phyloP scores from a whole-genome alignment of 345 rosid genomes.

The Pugionium dolabratum region DNA sequence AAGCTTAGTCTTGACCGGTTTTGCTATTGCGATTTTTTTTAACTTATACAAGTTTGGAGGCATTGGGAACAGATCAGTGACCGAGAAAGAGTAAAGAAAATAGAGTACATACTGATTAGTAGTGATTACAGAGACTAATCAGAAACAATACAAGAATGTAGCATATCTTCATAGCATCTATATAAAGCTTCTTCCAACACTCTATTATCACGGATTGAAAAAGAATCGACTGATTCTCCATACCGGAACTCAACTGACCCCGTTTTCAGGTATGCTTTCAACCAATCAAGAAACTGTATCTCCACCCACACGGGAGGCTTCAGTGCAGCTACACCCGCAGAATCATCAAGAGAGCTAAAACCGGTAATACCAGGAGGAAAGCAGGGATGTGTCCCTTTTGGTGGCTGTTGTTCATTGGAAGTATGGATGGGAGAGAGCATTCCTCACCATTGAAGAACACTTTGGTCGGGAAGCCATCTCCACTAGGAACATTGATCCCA shows the following conservation, averaged over 20 bases:
- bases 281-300: conserved; percentile 18
- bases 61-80: conserved; percentile 17
- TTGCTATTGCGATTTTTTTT: neutral
- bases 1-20: neutral
- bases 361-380: conserved; percentile 29
- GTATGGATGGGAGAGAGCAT: conserved; percentile 68
- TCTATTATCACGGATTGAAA: conserved; percentile 1
- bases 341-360: conserved; percentile 36
- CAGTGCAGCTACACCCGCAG: conserved; percentile 16
- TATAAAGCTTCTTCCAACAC: conserved; percentile 29
- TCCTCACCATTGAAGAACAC: conserved; percentile 95
- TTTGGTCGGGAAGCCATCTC: conserved; percentile 91
- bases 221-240: conserved; percentile 28
- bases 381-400: conserved; percentile 28
- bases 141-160: conserved; percentile 36
- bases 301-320: conserved; percentile 9
- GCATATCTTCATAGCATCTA: conserved; percentile 30
- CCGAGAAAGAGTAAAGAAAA: conserved; percentile 12
- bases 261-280: neutral
- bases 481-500: conserved; percentile 58
- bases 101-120: conserved; percentile 15
- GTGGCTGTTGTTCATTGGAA: conserved; percentile 52
- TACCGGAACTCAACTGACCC: neutral
- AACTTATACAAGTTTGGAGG: neutral
- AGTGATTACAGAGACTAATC: conserved; percentile 9